phyloP scores from a whole-genome alignment of 495 filamentous ascomycete species.

The Penicillium canariense region DNA sequence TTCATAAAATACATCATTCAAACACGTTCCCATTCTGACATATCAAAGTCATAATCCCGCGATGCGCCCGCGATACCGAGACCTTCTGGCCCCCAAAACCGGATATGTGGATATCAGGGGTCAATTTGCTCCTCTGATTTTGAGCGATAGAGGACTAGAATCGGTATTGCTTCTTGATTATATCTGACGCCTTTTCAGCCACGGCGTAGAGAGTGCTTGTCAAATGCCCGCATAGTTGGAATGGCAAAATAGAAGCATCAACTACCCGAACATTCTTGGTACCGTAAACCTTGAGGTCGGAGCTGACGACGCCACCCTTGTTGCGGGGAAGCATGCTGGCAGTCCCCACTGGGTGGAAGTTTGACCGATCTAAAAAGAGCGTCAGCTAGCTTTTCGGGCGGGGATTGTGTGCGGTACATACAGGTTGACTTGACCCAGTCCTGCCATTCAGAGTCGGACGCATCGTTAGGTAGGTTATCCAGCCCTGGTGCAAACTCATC shows the following conservation, averaged over 20 bases:
- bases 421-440: constrained; percentile 22
- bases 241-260: constrained; percentile 57
- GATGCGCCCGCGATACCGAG: neutral
- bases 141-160: neutral
- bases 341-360: constrained; percentile 46
- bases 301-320: constrained; percentile 49
- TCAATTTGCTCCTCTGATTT: neutral
- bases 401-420: constrained; percentile 9
- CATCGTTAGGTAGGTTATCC: constrained; percentile 15
- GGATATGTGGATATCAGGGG: neutral
- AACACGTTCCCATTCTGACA: neutral
- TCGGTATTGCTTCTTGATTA: constrained; percentile 32
- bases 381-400: neutral
- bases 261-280: constrained; percentile 47
- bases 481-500: constrained; percentile 21
- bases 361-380: constrained; percentile 30
- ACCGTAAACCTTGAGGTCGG: constrained; percentile 47
- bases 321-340: constrained; percentile 55
- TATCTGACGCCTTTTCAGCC: constrained; percentile 53
- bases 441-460: constrained; percentile 15
- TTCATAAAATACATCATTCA: neutral
- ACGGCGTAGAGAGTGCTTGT: constrained; percentile 56
- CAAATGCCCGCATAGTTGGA: constrained; percentile 53
- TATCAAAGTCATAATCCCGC: neutral
- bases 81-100: neutral